Conservation (phyloP, 441 rosid species). For the Gossypium trilobum region DNA sequence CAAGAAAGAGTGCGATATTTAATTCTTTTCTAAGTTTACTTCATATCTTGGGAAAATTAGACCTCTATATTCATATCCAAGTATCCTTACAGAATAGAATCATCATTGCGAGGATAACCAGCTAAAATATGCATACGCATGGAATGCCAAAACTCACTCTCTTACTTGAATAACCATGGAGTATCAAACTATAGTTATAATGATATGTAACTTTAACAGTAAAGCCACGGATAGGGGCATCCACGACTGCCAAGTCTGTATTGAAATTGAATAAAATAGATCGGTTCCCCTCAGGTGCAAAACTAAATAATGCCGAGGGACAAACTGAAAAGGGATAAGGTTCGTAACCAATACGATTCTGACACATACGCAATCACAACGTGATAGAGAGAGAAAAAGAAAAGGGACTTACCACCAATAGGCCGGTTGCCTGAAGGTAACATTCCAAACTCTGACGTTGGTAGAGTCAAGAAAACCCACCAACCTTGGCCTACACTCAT, state of each 20-base stretch:
- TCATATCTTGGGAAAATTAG: not conserved
- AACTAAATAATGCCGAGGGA: no score
- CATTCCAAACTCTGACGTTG: slow-evolving; percentile 53
- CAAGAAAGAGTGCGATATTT: not conserved
- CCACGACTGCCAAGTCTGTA: not conserved
- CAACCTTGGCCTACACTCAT: slow-evolving; percentile 70
- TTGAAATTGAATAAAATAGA: not conserved
- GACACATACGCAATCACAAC: not conserved
- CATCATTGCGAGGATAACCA: not conserved
- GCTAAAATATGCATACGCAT: not conserved
- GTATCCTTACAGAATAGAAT: not conserved
- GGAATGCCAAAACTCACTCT: not conserved
- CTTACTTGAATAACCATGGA: not conserved
- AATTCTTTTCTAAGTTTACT: not conserved
- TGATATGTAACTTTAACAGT: not conserved
- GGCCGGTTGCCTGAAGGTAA: slow-evolving; percentile 52
- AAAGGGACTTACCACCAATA: slow-evolving; percentile 67
- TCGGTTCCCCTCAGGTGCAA: not conserved
- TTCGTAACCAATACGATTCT: not conserved
- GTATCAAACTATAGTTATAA: not conserved
- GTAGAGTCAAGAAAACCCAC: slow-evolving; percentile 59
- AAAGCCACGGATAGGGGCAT: not conserved
- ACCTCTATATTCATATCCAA: not conserved
- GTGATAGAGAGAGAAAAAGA: not conserved
- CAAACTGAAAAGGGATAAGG: not conserved